Evolutionary conservation across 331 rosid genomes (phyloP).

Genomic region (Quercus tomentella): DNA sequence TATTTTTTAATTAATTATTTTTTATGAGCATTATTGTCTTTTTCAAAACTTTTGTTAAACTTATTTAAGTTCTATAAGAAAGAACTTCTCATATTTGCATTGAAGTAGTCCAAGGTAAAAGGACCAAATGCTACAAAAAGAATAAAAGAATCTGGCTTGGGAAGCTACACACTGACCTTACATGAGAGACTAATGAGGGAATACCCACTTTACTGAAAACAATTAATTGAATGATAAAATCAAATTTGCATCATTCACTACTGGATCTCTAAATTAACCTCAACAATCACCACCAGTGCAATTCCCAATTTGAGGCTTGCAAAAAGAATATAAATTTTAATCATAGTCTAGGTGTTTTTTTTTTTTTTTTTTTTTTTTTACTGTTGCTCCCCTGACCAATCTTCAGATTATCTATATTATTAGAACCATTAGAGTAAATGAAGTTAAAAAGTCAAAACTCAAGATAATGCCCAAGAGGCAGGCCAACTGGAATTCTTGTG

Average conservation of each 20-base stretch:
- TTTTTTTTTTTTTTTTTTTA: background rate
- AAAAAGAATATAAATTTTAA: slow-evolving; percentile 72
- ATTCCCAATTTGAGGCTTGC: slow-evolving; percentile 79
- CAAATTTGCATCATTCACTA: slow-evolving; percentile 45
- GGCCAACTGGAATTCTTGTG: slow-evolving; percentile 33
- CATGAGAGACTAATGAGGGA: slow-evolving; percentile 31
- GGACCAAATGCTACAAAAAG: slow-evolving; percentile 60
- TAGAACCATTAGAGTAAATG: slow-evolving; percentile 66
- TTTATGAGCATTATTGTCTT: too few species aligned
- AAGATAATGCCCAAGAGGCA: slow-evolving; percentile 22
- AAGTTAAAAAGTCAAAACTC: slow-evolving; percentile 63
- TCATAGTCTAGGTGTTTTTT: slow-evolving; percentile 48
- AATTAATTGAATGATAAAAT: slow-evolving; percentile 35
- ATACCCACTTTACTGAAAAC: slow-evolving; percentile 37
- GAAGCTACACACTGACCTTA: slow-evolving; percentile 49
- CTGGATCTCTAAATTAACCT: slow-evolving; percentile 44
- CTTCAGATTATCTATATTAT: slow-evolving; percentile 55
- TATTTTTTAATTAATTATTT: too few species aligned
- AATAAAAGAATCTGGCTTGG: slow-evolving; percentile 47
- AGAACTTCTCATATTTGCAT: slow-evolving; percentile 22
- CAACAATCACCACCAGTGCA: slow-evolving; percentile 54
- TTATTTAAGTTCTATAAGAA: too few species aligned
- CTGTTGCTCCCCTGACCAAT: slow-evolving; percentile 73
- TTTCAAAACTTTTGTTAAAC: too few species aligned
- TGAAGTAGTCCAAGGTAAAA: slow-evolving; percentile 61